Evolutionary conservation across 1,284 basidiomycete species (phyloP).

Genomic region (Moesziomyces globuligerus): DNA sequence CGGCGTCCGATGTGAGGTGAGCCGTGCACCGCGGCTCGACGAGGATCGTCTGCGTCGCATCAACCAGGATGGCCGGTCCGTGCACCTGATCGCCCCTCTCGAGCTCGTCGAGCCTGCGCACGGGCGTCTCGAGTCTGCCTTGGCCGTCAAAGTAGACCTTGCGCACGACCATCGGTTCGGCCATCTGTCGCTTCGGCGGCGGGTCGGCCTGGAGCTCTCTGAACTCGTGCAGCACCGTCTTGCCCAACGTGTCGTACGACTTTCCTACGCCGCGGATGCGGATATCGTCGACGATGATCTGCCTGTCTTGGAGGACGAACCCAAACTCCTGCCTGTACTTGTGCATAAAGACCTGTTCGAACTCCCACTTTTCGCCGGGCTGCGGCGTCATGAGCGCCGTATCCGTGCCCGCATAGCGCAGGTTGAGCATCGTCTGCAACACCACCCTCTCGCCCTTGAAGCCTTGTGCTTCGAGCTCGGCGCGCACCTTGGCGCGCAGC

Average conservation of each 20-base stretch:
- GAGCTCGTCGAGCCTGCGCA: conserved; percentile 78
- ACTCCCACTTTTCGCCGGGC: conserved; percentile 75
- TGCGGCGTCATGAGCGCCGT: conserved; percentile 88
- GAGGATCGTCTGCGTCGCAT: conserved; percentile 90
- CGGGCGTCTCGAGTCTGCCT: conserved; percentile 81
- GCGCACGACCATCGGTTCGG: conserved; percentile 68
- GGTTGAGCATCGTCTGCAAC: conserved; percentile 83
- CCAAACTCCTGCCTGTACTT: conserved; percentile 75
- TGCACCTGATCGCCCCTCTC: conserved; percentile 76
- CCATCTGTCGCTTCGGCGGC: conserved; percentile 34
- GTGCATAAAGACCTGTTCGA: conserved; percentile 78
- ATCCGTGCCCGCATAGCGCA: conserved; percentile 75
- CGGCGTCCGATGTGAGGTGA: conserved; percentile 48
- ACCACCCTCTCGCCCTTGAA: conserved; percentile 78
- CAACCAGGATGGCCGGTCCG: conserved; percentile 89
- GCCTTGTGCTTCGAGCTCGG: conserved; percentile 80
- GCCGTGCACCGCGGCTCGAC: conserved; percentile 69
- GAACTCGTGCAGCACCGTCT: conserved; percentile 79
- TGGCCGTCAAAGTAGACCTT: conserved; percentile 81
- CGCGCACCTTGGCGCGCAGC: conserved; percentile 72
- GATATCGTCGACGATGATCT: conserved; percentile 87
- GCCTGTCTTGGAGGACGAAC: conserved; percentile 82
- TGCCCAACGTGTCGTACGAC: conserved; percentile 83
- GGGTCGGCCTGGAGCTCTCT: conserved; percentile 37
- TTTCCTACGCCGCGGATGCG: conserved; percentile 84